Evolutionary conservation across 1,139 yeast genomes (phyloP), one percentile per base, ranked within the genome.

Genomic region (Sugiyamaella japonica): DNA sequence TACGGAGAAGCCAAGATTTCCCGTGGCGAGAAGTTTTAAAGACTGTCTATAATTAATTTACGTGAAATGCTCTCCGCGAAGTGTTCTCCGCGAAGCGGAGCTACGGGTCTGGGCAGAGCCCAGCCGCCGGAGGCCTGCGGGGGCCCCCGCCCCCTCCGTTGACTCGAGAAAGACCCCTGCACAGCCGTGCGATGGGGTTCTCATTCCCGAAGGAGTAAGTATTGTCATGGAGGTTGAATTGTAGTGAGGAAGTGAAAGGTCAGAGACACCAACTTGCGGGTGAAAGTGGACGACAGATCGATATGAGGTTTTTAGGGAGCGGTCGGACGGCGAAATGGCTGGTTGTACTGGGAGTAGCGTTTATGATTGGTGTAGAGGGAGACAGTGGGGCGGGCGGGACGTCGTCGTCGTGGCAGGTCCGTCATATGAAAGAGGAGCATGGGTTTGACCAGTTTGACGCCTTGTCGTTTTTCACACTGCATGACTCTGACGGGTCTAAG

Each of bases 1-100:
- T 93, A 88, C 73, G 99, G 99, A 75, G 95, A 90, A 76, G 83
- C 95, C 69, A 95, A 90, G 72, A 85, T 88, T 76, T 91, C 85
- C 72, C 84, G 83, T 68, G 88, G 86, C 56, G 76, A 73, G 61
- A 70, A 76, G 51, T 80, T 83, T 66, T 80, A 77, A 45, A 10
- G 3, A 29, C 37, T 42, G 44, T 40, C 25, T 40, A 40, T 40
- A 20, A 42, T 42, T 25, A 42, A 25, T 42, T n/a, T 38, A 17
- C 17, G n/a, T n/a, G n/a, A n/a, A n/a, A n/a, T n/a, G 34, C 7
- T 12, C n/a, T n/a, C n/a, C n/a, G n/a, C n/a, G 31, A 9, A 28
- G 8, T 28, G 34, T 29, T 12, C n/a, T 29, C 34, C 34, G n/a
- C 34, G n/a, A 29, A 29, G 34, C n/a, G 34, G 41, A 37, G 15